These are phyloP conservation scores for Bassia scoparia DNA, from an alignment of 148 eudicot species.

Conservation along the genomic window DNA sequence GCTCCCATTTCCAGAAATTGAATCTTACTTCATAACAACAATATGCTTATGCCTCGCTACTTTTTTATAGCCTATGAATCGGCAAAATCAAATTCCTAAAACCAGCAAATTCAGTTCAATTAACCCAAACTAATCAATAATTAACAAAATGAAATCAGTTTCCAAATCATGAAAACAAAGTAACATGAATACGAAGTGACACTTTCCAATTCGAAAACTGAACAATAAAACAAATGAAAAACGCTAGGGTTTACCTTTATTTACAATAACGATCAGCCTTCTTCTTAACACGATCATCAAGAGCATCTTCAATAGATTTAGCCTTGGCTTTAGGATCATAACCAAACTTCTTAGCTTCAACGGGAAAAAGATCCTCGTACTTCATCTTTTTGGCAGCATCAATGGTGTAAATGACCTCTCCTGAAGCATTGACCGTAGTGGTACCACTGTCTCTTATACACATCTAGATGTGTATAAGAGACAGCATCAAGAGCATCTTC, in stretches of 20 bases:
- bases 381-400: slow-evolving; percentile 86
- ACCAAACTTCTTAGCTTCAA: slow-evolving; percentile 75
- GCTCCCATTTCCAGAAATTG: too few relatives aligned
- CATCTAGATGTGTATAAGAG: too few relatives aligned
- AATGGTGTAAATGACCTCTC: slow-evolving; percentile 58
- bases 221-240: background rate
- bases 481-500: slow-evolving; percentile 89
- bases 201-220: background rate
- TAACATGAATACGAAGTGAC: background rate
- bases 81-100: too few relatives aligned
- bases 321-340: slow-evolving; percentile 57
- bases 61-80: too few relatives aligned
- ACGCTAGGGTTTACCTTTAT: slow-evolving; percentile 22
- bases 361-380: slow-evolving; percentile 84
- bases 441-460: too few relatives aligned
- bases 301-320: slow-evolving; percentile 69
- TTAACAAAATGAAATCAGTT: too few relatives aligned
- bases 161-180: too few relatives aligned
- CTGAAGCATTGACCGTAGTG: slow-evolving; percentile 21
- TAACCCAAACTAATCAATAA: too few relatives aligned
- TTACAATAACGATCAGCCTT: slow-evolving; percentile 97
- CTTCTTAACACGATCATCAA: slow-evolving; percentile 92
- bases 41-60: too few relatives aligned
- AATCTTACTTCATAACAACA: too few relatives aligned
- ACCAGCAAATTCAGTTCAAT: too few relatives aligned